Percentiles rank a stretch among this genome's conserved stretches.
These are phyloP conservation scores for Adansonia madagascariensis DNA, from an alignment of 441 rosid species.

Conservation along the genomic window DNA sequence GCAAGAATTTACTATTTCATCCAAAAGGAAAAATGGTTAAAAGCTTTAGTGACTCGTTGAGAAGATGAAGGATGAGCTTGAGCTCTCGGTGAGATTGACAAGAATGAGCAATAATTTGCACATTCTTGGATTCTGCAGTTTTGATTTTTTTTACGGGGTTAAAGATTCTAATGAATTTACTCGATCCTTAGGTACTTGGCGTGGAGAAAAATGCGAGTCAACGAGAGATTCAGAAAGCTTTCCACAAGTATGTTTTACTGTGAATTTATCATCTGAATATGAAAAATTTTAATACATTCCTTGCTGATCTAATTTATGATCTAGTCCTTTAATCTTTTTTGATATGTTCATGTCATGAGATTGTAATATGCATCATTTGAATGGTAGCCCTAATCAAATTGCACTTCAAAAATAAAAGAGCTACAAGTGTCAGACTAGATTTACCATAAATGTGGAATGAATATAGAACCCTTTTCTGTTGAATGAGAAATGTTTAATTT, in stretches of 20 bases:
- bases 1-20: not conserved
- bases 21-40: not conserved
- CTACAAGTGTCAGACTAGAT: not conserved
- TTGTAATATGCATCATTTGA: not conserved
- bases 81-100: not conserved
- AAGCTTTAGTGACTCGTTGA: not conserved
- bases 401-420: not conserved
- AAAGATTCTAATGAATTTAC: not conserved
- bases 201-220: constrained; percentile 76
- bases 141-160: too few relatives aligned
- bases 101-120: too few relatives aligned
- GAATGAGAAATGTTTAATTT: not conserved
- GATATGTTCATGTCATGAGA: constrained; percentile 3
- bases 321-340: not conserved
- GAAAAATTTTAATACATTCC: not conserved
- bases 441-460: not conserved
- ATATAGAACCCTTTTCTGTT: not conserved
- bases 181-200: constrained; percentile 72
- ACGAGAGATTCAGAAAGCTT: constrained; percentile 96
- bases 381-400: not conserved
- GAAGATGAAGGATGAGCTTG: not conserved
- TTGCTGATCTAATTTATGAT: not conserved
- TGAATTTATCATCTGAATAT: constrained; percentile 5
- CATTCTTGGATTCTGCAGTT: too few relatives aligned
- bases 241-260: constrained; percentile 71